Percentiles rank a stretch among this genome's conserved stretches.
phyloP scores from a whole-genome alignment of 345 rosid genomes.

The Arabidopsis suecica region DNA sequence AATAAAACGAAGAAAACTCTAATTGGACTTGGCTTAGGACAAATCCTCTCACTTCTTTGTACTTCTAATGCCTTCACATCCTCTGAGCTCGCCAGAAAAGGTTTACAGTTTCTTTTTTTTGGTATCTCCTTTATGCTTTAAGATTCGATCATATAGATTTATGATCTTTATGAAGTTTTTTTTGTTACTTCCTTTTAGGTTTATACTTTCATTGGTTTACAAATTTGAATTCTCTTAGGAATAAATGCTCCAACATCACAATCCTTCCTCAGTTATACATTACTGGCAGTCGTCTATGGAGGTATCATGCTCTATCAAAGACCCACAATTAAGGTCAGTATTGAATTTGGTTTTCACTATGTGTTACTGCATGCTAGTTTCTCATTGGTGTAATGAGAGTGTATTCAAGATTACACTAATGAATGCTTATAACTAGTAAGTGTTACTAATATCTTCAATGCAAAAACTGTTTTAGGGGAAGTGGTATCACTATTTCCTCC shows the following conservation, averaged over 20 bases:
- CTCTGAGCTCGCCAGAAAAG: constrained; percentile 67
- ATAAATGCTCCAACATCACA: constrained; percentile 69
- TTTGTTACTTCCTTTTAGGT: too few relatives aligned
- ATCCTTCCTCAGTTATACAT: constrained; percentile 54
- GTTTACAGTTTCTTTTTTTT: constrained; percentile 34
- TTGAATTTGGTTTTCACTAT: not conserved
- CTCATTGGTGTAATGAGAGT: too few relatives aligned
- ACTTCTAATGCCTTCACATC: constrained; percentile 66
- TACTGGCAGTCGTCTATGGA: constrained; percentile 61
- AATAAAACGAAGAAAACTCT: constrained; percentile 50
- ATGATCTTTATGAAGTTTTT: too few relatives aligned
- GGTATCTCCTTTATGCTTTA: not conserved
- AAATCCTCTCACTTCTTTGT: constrained; percentile 66
- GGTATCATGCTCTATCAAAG: constrained; percentile 52
- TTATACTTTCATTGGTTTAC: too few relatives aligned
- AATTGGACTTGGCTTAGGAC: constrained; percentile 77
- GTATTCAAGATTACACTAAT: too few relatives aligned
- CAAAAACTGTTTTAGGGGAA: constrained; percentile 56
- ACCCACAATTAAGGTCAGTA: constrained; percentile 55
- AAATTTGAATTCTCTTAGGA: constrained; percentile 38
- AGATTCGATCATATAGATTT: too few relatives aligned
- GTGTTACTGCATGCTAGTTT: too few relatives aligned
- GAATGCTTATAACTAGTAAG: not conserved
- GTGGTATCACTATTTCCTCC: constrained; percentile 84
- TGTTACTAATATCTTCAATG: not conserved